These are phyloP conservation scores for Hortaea werneckii DNA, from an alignment of 2,329 filamentous ascomycete species.

Conservation along the genomic window DNA sequence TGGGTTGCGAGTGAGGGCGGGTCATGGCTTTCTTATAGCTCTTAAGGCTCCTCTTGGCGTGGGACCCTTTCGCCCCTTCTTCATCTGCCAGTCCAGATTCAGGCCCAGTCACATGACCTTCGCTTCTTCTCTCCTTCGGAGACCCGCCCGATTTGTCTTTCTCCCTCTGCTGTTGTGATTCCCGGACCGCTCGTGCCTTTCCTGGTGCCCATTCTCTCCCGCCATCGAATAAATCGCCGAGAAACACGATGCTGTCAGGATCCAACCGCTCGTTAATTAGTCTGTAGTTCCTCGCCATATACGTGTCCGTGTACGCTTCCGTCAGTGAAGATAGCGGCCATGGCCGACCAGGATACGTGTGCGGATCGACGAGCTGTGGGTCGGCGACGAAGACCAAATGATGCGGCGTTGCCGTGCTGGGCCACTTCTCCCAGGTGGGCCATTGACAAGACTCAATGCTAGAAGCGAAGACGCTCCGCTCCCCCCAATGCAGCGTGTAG, in stretches of 20 bases:
- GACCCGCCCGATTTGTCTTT: slow-evolving; percentile 17
- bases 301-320: slow-evolving; percentile 73
- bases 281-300: slow-evolving; percentile 73
- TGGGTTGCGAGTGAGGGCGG: slow-evolving; percentile 3
- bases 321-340: slow-evolving; percentile 59
- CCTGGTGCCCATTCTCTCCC: slow-evolving; percentile 86
- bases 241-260: slow-evolving; percentile 83
- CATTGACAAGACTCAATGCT: slow-evolving; percentile 66
- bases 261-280: slow-evolving; percentile 62
- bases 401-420: slow-evolving; percentile 66
- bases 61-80: slow-evolving; percentile 15
- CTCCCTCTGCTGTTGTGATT: slow-evolving; percentile 12
- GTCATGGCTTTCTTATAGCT: slow-evolving; percentile 7
- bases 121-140: no score
- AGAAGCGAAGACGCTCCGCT: slow-evolving; percentile 65
- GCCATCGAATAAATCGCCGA: slow-evolving; percentile 92
- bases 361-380: slow-evolving; percentile 83
- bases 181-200: slow-evolving; percentile 22
- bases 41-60: slow-evolving; percentile 17
- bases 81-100: neutral
- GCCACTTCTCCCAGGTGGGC: slow-evolving; percentile 89
- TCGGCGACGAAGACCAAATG: slow-evolving; percentile 78
- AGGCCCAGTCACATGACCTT: no score
- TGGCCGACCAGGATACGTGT: slow-evolving; percentile 81
- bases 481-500: slow-evolving; percentile 70